Evolutionary conservation across 768 basidiomycete genomes (phyloP).

Genomic region (Termitomyces sp.): DNA sequence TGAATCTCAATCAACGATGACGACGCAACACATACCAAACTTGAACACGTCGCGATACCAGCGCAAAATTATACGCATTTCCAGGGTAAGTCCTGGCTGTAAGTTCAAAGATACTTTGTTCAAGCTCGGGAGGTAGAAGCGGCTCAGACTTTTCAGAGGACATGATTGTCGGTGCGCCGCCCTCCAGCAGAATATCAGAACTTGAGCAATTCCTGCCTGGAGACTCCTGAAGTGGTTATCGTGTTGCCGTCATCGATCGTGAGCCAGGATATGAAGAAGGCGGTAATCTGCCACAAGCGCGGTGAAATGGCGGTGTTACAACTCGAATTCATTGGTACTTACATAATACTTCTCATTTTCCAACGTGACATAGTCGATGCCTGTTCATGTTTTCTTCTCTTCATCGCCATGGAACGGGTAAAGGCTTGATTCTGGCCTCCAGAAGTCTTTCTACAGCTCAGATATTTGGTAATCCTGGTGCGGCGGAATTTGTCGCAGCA

Average conservation of each 20-base stretch:
- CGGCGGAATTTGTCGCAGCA: slow-evolving; percentile 36
- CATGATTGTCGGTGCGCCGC: background rate
- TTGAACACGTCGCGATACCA: slow-evolving; percentile 20
- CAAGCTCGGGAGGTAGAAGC: slow-evolving; percentile 21
- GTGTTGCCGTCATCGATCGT: background rate
- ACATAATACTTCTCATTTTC: slow-evolving; percentile 5
- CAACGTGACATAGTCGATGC: background rate
- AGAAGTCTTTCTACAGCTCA: slow-evolving; percentile 13
- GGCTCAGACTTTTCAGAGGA: slow-evolving; percentile 1
- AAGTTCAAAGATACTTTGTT: slow-evolving; percentile 23
- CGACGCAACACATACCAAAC: slow-evolving; percentile 14
- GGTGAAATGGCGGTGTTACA: background rate
- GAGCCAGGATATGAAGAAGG: background rate
- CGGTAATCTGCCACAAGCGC: background rate
- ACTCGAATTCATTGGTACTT: background rate
- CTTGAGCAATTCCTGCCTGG: too few relatives aligned
- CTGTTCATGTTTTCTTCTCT: slow-evolving; percentile 7
- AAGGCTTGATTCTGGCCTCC: background rate
- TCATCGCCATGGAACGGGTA: slow-evolving; percentile 4
- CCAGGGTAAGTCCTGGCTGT: slow-evolving; percentile 16
- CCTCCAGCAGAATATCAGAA: background rate
- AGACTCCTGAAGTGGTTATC: background rate
- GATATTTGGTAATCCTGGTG: slow-evolving; percentile 25
- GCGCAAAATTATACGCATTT: slow-evolving; percentile 14
- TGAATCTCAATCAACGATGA: background rate